These are phyloP conservation scores for Xylaria sp. DNA, from an alignment of 2,329 filamentous ascomycete species.

Conservation along the genomic window DNA sequence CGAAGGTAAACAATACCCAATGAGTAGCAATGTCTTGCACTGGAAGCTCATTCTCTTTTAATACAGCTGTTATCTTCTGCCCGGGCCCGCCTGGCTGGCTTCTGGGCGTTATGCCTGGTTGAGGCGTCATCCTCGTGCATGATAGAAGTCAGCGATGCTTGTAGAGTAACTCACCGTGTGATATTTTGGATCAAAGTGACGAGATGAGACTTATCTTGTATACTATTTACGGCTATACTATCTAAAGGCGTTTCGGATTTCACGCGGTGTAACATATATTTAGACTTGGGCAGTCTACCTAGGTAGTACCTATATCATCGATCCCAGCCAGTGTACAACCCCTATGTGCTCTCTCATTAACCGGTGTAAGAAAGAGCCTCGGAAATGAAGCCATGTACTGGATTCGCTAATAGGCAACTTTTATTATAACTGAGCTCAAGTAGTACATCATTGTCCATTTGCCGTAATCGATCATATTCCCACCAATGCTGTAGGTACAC, in stretches of 20 bases:
- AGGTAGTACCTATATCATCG: too few species aligned
- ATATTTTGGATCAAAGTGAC: background rate
- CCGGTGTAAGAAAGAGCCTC: too few species aligned
- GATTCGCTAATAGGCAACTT: too few species aligned
- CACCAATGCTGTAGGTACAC: background rate
- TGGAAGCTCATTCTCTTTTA: conserved; percentile 32
- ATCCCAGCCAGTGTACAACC: too few species aligned
- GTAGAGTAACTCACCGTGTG: background rate
- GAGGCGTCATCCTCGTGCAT: background rate
- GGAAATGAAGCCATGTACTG: too few species aligned
- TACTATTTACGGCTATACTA: background rate
- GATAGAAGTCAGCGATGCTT: background rate
- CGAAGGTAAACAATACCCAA: conserved; percentile 35
- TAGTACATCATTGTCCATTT: background rate
- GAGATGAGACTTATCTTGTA: background rate
- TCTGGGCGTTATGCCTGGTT: conserved; percentile 9
- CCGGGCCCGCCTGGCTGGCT: background rate
- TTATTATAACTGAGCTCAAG: too few species aligned
- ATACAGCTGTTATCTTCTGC: conserved; percentile 26
- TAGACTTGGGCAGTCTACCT: background rate
- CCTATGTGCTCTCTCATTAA: too few species aligned
- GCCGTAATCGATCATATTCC: background rate
- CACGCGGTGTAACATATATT: too few species aligned
- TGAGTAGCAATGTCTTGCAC: conserved; percentile 25
- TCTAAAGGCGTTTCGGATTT: too few species aligned